Base-by-base conservation (phyloP, 768 basidiomycete genomes). In the Mrakia frigida region DNA sequence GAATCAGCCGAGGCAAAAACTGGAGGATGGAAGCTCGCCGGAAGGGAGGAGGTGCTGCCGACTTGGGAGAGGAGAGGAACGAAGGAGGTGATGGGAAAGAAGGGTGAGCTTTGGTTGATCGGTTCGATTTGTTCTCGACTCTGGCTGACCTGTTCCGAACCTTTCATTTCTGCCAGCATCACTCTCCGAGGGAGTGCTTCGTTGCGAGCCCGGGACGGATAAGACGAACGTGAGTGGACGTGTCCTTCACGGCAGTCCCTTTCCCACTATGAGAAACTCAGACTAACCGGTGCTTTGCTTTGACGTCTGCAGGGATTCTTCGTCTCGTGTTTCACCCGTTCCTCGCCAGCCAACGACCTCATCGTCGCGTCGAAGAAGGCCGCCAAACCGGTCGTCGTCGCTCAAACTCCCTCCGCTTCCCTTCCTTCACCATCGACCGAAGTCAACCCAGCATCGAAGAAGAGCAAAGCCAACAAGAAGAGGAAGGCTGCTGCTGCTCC, bases 261-360 rank as follows among this genome's bases (percentile, higher is more conserved):
- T 6, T 41, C 6, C 39, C 11, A 6, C 39, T 11, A 6, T 11
- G 11, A 41, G 39, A 41, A 41, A 11, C 5, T 41, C 39, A 25
- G 9, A 31, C 41, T 10, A 71, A 46, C 52, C 3, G 0, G 4
- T n/a, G 4, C n/a, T 61, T 39, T 11, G 31, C 39, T 16, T 31
- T 39, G 25, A 18, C n/a, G 18, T 18, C 39, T 46, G 14, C 74
- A 75, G 70, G 97, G 97, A 0, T 99, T 99, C 85, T 99, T 99
- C 80, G 95, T 99, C 33, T 90, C 92, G n/a, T 97, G 92, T 82
- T 94, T 98, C 82, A 85, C 93, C n/a, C 77, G 80, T 16, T 14
- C 50, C 2, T 35, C 53, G 35, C 70, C 46, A 28, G 46, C 70
- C 1, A 21, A 10, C 35, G 70, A 50, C 33, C 35, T 72, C 50